A percentile compares a stretch with the other conserved stretches of the same genome.
Evolutionary conservation across 2,329 filamentous ascomycete species (phyloP).

Genomic region (Penicillium concentricum): DNA sequence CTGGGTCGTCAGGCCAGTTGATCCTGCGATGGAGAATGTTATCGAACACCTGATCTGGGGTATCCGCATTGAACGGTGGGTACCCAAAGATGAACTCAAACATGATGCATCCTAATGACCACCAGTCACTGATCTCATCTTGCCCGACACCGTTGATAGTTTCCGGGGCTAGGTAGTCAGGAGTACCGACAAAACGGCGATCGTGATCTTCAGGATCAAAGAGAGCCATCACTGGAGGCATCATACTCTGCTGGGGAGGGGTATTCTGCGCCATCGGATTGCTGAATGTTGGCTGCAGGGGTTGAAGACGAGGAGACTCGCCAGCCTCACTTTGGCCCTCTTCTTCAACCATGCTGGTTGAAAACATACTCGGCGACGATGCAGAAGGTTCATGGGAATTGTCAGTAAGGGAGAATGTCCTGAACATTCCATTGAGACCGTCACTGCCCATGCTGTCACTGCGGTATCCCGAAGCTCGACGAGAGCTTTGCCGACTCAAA

Average conservation of each 20-base stretch:
- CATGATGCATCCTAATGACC: slow-evolving; percentile 97
- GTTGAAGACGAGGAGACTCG: slow-evolving; percentile 73
- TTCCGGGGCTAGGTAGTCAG: slow-evolving; percentile 94
- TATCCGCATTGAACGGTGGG: slow-evolving; percentile 87
- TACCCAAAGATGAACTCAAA: slow-evolving; percentile 95
- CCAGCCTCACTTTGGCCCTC: slow-evolving; percentile 68
- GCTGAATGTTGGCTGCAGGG: slow-evolving; percentile 61
- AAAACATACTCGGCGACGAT: slow-evolving; percentile 33
- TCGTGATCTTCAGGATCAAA: slow-evolving; percentile 95
- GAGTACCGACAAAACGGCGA: slow-evolving; percentile 91
- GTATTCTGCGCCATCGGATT: slow-evolving; percentile 43
- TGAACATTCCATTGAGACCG: slow-evolving; percentile 76
- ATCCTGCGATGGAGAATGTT: slow-evolving; percentile 90
- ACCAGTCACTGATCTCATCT: slow-evolving; percentile 99
- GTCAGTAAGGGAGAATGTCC: slow-evolving; percentile 73
- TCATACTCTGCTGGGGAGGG: slow-evolving; percentile 65
- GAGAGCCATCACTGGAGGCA: slow-evolving; percentile 89
- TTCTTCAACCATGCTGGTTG: slow-evolving; percentile 65
- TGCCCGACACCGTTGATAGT: slow-evolving; percentile 94
- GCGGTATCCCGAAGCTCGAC: slow-evolving; percentile 73
- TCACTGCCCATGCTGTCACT: slow-evolving; percentile 95
- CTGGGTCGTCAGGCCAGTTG: slow-evolving; percentile 83
- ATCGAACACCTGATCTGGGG: slow-evolving; percentile 92
- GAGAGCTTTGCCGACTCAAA: slow-evolving; percentile 60
- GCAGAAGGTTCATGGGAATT: slow-evolving; percentile 45